phyloP scores from a whole-genome alignment of 1,139 yeast genomes.

The Geotrichum cucujoidarum region DNA sequence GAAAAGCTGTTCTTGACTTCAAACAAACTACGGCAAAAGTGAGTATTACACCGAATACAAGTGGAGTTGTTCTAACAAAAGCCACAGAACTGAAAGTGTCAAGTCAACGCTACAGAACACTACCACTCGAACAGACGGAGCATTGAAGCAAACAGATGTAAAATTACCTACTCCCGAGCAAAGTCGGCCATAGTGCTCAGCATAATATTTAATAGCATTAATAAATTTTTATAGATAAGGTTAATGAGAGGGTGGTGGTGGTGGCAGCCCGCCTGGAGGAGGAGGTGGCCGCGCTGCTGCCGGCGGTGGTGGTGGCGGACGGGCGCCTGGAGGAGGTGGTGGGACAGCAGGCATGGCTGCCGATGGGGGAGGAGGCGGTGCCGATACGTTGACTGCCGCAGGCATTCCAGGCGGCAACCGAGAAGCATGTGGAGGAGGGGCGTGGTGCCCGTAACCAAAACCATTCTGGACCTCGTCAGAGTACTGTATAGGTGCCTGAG shows the following conservation, averaged over 20 bases:
- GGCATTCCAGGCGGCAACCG: not conserved
- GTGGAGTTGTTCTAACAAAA: not conserved
- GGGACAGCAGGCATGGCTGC: slow-evolving; percentile 15
- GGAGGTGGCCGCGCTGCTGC: slow-evolving; percentile 14
- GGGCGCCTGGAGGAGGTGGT: slow-evolving; percentile 8
- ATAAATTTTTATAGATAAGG: no score
- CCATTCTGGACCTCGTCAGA: no score
- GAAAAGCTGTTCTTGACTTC: slow-evolving; percentile 24
- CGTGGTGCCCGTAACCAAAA: no score
- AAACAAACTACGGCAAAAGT: slow-evolving; percentile 25
- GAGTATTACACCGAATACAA: slow-evolving; percentile 9
- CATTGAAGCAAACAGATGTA: slow-evolving; percentile 22
- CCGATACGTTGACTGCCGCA: not conserved
- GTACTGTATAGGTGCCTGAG: not conserved
- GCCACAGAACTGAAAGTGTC: slow-evolving; percentile 23
- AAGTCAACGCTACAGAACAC: slow-evolving; percentile 23
- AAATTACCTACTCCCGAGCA: no score
- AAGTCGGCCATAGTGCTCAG: no score
- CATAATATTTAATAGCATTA: no score
- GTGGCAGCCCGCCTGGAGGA: slow-evolving; percentile 16
- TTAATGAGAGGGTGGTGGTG: slow-evolving; percentile 19
- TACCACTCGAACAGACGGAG: slow-evolving; percentile 28
- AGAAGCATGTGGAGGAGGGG: not conserved
- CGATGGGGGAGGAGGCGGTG: slow-evolving; percentile 9
- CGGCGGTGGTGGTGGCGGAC: slow-evolving; percentile 12